A percentile compares a stretch with the other conserved stretches of the same genome.
Conservation (phyloP, 148 eudicot species). For the Vaccinium myrtillus region DNA sequence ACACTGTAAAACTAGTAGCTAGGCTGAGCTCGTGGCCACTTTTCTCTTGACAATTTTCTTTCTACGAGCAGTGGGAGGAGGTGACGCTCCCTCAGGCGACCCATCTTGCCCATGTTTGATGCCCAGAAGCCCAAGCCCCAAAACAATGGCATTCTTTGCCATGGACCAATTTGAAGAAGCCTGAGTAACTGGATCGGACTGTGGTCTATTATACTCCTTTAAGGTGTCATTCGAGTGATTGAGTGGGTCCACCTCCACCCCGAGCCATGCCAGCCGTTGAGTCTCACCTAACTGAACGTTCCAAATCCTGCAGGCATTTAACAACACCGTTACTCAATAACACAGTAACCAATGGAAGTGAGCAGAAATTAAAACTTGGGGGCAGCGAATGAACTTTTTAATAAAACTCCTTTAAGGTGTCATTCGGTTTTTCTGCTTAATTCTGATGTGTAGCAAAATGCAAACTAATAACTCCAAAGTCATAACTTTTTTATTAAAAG, state of each 20-base stretch:
- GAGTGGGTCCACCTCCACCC: conserved; percentile 83
- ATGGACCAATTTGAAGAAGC: conserved; percentile 78
- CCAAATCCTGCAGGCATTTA: conserved; percentile 50
- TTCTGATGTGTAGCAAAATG: no score
- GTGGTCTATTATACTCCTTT: conserved; percentile 67
- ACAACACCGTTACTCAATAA: background rate
- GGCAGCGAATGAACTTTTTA: no score
- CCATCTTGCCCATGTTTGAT: conserved; percentile 56
- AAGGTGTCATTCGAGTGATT: conserved; percentile 63
- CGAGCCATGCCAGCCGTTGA: conserved; percentile 86
- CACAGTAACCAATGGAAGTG: no score
- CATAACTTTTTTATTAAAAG: no score
- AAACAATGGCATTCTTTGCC: conserved; percentile 69
- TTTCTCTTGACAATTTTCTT: conserved; percentile 75
- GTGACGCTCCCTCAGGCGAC: conserved; percentile 43
- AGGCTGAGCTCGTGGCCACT: conserved; percentile 34
- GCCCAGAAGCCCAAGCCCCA: conserved; percentile 85
- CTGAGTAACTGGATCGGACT: conserved; percentile 38
- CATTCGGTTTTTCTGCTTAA: no score
- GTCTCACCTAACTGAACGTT: conserved; percentile 86
- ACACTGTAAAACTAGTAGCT: background rate
- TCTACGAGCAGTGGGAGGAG: conserved; percentile 62
- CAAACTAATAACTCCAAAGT: no score
- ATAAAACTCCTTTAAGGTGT: no score
- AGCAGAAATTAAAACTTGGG: no score